These are phyloP conservation scores for Cucurbitaria berberidis DNA, from an alignment of 2,329 filamentous ascomycete species.

Conservation along the genomic window DNA sequence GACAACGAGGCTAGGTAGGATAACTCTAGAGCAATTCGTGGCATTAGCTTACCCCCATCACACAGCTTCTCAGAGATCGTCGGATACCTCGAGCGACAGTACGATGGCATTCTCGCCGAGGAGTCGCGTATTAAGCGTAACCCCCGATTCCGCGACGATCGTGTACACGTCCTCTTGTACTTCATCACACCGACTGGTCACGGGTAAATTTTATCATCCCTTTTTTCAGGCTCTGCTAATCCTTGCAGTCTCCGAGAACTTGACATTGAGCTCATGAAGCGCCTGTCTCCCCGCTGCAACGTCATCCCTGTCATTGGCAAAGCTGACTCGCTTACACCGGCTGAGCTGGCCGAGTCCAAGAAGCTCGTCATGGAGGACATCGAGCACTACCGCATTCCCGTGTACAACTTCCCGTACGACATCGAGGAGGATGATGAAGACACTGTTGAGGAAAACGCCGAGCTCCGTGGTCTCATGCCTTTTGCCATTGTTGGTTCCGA, in stretches of 20 bases:
- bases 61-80: slow-evolving; percentile 94
- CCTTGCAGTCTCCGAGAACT: slow-evolving; percentile 84
- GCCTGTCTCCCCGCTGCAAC: slow-evolving; percentile 95
- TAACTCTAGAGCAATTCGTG: neutral
- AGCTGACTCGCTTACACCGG: slow-evolving; percentile 94
- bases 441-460: slow-evolving; percentile 98
- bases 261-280: slow-evolving; percentile 99
- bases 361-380: slow-evolving; percentile 99
- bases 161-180: slow-evolving; percentile 97
- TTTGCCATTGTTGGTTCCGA: slow-evolving; percentile 99
- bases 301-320: slow-evolving; percentile 99
- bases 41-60: slow-evolving; percentile 23
- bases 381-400: slow-evolving; percentile 98
- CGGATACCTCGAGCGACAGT: slow-evolving; percentile 97
- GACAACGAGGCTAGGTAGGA: slow-evolving; percentile 95
- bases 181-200: slow-evolving; percentile 99
- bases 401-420: slow-evolving; percentile 99
- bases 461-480: slow-evolving; percentile 95
- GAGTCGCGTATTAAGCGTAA: slow-evolving; percentile 99
- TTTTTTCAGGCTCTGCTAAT: slow-evolving; percentile 20
- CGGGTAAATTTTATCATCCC: slow-evolving; percentile 67
- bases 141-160: slow-evolving; percentile 98
- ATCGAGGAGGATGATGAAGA: slow-evolving; percentile 99
- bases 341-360: slow-evolving; percentile 97
- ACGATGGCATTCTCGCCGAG: slow-evolving; percentile 98